A percentile compares a stretch with the other conserved stretches of the same genome.
Evolutionary conservation across 176 grass and related monocot genomes (phyloP).

Genomic region (Triticum dicoccoides): DNA sequence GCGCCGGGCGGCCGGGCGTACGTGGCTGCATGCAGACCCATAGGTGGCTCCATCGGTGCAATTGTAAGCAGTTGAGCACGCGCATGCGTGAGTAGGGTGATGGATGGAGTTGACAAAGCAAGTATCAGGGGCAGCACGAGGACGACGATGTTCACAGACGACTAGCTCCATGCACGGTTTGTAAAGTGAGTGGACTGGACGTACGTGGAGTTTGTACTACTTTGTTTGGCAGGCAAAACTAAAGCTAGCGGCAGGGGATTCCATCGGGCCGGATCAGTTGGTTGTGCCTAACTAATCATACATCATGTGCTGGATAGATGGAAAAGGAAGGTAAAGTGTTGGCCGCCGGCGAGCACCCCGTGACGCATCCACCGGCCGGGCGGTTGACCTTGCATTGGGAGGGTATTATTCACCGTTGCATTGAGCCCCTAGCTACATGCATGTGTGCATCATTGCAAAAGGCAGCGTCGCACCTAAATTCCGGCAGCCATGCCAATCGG

Average conservation of each 20-base stretch:
- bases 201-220: neutral
- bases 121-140: neutral
- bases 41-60: neutral
- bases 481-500: neutral
- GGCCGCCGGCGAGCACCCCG: constrained; percentile 15
- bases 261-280: neutral
- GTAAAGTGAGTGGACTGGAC: neutral
- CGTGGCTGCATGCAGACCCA: neutral
- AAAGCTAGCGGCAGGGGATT: neutral
- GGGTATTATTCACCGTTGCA: no score
- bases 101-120: neutral
- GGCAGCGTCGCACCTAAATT: neutral
- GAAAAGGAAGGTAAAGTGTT: neutral
- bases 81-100: neutral
- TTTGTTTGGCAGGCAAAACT: neutral
- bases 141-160: neutral
- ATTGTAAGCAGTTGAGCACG: neutral
- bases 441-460: neutral
- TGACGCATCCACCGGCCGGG: neutral
- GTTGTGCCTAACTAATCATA: neutral
- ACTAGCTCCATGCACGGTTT: neutral
- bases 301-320: neutral
- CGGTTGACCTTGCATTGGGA: neutral
- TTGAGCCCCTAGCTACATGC: no score
- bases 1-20: neutral